Conservation (phyloP, 306 rosid species). For the Trichosanthes cucumerina region DNA sequence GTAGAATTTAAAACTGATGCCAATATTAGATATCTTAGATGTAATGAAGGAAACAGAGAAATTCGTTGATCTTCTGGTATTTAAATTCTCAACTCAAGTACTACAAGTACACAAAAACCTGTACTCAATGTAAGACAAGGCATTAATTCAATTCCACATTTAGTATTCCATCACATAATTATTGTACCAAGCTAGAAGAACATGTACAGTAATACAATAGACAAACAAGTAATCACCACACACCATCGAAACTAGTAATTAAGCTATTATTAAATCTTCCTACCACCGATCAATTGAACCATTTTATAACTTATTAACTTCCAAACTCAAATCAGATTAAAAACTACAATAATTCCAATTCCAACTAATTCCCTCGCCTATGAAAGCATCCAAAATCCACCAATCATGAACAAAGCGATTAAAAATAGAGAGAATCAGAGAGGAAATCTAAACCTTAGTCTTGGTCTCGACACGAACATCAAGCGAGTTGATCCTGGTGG, state of each 20-base stretch:
- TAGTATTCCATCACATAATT: not conserved
- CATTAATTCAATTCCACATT: not conserved
- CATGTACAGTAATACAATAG: not conserved
- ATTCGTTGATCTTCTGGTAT: not conserved
- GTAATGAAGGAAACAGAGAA: not conserved
- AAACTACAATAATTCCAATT: not conserved
- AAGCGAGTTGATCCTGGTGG: slow-evolving; percentile 83
- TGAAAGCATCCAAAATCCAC: not conserved
- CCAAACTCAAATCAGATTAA: not conserved
- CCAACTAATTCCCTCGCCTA: not conserved
- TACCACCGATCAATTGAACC: not conserved
- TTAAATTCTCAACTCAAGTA: not conserved
- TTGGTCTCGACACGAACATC: slow-evolving; percentile 91
- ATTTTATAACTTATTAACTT: not conserved
- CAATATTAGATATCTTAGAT: not conserved
- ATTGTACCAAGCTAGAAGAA: not conserved
- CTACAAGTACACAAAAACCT: not conserved
- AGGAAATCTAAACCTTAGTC: slow-evolving; percentile 45
- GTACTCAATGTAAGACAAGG: not conserved
- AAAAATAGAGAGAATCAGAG: not conserved
- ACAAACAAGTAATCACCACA: not conserved
- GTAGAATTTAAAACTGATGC: not conserved
- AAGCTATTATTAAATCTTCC: not conserved
- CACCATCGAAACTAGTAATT: not conserved
- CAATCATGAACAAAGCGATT: not conserved